Evolutionary conservation across 208 protist genomes (phyloP).

Genomic region (Acanthamoeba culbertsoni): DNA sequence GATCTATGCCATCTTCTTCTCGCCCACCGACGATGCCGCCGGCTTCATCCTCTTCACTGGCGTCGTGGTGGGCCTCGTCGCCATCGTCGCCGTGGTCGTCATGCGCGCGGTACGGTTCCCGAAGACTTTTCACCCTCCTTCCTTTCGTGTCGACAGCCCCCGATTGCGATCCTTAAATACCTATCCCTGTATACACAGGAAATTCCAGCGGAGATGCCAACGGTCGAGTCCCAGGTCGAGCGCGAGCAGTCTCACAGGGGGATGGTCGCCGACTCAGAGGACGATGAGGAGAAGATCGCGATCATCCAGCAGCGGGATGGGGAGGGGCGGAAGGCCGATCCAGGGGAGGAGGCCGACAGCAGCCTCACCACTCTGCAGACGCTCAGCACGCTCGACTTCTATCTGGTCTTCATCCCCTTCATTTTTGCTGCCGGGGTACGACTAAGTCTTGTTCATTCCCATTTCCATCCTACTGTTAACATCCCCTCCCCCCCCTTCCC

Average conservation of each 20-base stretch:
- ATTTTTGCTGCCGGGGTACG: constrained; percentile 30
- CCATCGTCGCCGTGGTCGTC: not conserved
- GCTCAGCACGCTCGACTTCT: not conserved
- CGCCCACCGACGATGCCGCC: not conserved
- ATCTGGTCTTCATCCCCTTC: not conserved
- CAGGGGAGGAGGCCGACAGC: not conserved
- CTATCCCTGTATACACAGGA: not conserved
- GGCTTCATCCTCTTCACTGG: not conserved
- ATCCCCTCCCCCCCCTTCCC: not conserved
- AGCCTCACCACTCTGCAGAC: not conserved
- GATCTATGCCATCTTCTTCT: constrained; percentile 15
- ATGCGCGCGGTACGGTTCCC: not conserved
- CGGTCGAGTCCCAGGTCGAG: not conserved
- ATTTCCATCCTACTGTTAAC: not conserved
- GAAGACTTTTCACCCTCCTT: not conserved
- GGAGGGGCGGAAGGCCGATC: not conserved
- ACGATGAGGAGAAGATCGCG: not conserved
- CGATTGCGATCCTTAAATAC: not conserved
- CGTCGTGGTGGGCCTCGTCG: not conserved
- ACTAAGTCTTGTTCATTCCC: not conserved
- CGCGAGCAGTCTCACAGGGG: not conserved
- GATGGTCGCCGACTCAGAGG: too few relatives aligned
- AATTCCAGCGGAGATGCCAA: not conserved
- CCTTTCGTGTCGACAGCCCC: too few relatives aligned
- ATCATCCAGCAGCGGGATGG: not conserved